phyloP scores from a whole-genome alignment of 2,329 filamentous ascomycete genomes.

The Harringtonia aguacate region DNA sequence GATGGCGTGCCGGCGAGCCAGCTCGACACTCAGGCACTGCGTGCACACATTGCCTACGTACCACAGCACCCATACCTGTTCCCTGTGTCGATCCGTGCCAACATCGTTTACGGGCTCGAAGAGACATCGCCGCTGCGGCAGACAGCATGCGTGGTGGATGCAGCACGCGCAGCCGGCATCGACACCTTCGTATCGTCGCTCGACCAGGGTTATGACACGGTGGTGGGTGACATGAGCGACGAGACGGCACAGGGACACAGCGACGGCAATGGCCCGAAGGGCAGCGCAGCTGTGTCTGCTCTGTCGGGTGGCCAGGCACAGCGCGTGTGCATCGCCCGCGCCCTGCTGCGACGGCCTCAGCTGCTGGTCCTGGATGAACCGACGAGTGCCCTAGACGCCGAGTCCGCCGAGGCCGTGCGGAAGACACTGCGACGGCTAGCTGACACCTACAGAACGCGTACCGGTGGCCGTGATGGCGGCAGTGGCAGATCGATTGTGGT shows the following conservation, averaged over 20 bases:
- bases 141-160: conserved; percentile 31
- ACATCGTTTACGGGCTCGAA: conserved; percentile 71
- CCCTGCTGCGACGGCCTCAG: conserved; percentile 58
- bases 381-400: conserved; percentile 67
- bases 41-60: conserved; percentile 55
- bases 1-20: conserved; percentile 42
- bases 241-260: too few relatives aligned
- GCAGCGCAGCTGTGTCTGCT: conserved; percentile 24
- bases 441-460: neutral
- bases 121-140: conserved; percentile 39
- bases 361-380: conserved; percentile 80
- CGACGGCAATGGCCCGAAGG: neutral
- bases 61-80: conserved; percentile 67
- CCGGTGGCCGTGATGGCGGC: too few relatives aligned
- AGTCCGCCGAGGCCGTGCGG: conserved; percentile 54
- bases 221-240: too few relatives aligned
- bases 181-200: conserved; percentile 68
- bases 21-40: conserved; percentile 50
- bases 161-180: conserved; percentile 52
- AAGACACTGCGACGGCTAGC: conserved; percentile 16
- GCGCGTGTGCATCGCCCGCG: conserved; percentile 69
- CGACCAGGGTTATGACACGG: conserved; percentile 58
- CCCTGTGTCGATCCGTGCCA: conserved; percentile 63
- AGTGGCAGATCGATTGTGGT: conserved; percentile 51
- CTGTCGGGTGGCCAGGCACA: conserved; percentile 79